A percentile compares a stretch with the other conserved stretches of the same genome.
Conservation (phyloP, 495 filamentous ascomycete species). For the Thermothielavioides terrestris region DNA sequence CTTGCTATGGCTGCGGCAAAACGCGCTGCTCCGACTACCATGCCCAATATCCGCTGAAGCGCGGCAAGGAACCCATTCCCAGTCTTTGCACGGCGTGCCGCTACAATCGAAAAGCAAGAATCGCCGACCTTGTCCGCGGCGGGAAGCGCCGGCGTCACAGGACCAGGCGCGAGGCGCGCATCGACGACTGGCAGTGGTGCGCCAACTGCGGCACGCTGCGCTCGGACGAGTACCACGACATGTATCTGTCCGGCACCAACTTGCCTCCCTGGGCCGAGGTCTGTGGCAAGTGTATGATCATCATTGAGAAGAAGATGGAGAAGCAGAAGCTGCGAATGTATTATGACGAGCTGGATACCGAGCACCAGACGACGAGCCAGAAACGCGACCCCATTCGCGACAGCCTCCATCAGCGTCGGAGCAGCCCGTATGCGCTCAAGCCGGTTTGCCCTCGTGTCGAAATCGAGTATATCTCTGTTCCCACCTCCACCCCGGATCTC, state of each 20-base stretch:
- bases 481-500: not conserved
- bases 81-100: conserved; percentile 24
- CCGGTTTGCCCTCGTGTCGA: not conserved
- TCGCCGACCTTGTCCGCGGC: not conserved
- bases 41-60: conserved; percentile 10
- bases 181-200: conserved; percentile 12
- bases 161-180: not conserved
- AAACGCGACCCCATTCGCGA: not conserved
- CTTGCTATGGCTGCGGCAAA: conserved; percentile 24
- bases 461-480: not conserved
- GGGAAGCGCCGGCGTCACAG: not conserved
- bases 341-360: not conserved
- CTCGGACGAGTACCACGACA: conserved; percentile 3
- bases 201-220: conserved; percentile 6
- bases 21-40: conserved; percentile 22
- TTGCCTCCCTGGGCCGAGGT: not conserved
- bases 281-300: not conserved
- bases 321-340: not conserved
- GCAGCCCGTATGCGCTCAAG: not conserved
- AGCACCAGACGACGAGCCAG: not conserved
- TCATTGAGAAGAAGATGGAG: not conserved
- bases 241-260: not conserved
- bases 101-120: not conserved
- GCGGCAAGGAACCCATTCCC: not conserved
- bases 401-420: not conserved